Percentiles rank a stretch among this genome's conserved stretches.
These are phyloP conservation scores for Aspergillus aculeatinus DNA, from an alignment of 2,329 filamentous ascomycete species.

Conservation along the genomic window DNA sequence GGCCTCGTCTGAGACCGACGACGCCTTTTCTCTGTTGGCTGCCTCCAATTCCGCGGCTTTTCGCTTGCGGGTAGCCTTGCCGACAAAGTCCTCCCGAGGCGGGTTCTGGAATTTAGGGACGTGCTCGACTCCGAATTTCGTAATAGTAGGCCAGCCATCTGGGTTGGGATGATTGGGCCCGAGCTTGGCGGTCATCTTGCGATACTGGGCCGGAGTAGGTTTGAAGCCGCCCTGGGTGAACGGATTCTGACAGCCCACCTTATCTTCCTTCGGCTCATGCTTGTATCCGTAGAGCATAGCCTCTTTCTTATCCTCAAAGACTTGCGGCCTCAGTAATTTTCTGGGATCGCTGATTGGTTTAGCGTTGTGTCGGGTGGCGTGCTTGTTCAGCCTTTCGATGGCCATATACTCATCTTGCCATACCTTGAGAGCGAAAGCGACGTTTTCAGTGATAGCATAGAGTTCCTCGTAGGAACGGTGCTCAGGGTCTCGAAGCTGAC, in stretches of 20 bases:
- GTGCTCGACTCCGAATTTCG: conserved; percentile 38
- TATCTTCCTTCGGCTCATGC: conserved; percentile 51
- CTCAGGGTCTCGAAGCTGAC: conserved; percentile 38
- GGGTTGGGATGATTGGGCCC: conserved; percentile 40
- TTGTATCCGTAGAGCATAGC: conserved; percentile 60
- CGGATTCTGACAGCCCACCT: conserved; percentile 55
- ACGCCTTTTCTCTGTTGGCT: conserved; percentile 26
- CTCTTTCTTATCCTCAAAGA: conserved; percentile 62
- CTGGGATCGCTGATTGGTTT: conserved; percentile 52
- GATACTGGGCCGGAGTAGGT: conserved; percentile 43
- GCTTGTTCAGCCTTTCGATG: conserved; percentile 51
- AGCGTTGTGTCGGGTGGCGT: conserved; percentile 48
- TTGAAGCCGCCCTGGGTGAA: conserved; percentile 54
- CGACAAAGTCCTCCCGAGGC: conserved; percentile 27
- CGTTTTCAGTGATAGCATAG: conserved; percentile 56
- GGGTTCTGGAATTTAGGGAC: conserved; percentile 38
- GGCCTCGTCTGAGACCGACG: conserved; percentile 25
- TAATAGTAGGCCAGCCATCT: conserved; percentile 42
- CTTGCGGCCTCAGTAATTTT: conserved; percentile 49
- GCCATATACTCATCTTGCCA: conserved; percentile 61
- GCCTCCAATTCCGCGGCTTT: conserved; percentile 38
- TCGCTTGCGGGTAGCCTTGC: conserved; percentile 37
- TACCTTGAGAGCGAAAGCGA: conserved; percentile 51
- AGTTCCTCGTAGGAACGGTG: conserved; percentile 53
- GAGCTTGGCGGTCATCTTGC: conserved; percentile 40